Evolutionary conservation across 352 stramenopile species (phyloP), one percentile per base, ranked within the genome.

Genomic region (Phytophthora europaea): DNA sequence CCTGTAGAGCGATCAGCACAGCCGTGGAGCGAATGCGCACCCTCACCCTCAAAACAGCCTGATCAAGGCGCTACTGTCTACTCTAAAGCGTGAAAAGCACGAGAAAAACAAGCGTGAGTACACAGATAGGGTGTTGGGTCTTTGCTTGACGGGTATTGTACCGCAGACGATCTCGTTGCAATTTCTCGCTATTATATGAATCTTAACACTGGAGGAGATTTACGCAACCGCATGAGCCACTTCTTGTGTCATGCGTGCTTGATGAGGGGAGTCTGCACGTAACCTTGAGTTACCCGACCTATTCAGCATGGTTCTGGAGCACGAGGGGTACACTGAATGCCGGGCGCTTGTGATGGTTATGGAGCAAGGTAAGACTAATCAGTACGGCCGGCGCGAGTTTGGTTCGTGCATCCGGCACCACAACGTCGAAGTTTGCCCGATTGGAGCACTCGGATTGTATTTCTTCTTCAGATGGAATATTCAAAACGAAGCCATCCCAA

Each of bases 391-490:
- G 15, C 43, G 43, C 9, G 43, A 50, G 18, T 50, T 50, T 22
- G 43, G 43, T 5, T 50, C 43, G 12, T 50, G 16, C 10, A 65
- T 65, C 36, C 31, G 58, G 23, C 58, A 56, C 20, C 5, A 2
- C 3, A 65, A 65, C n/a, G 58, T 55, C 3, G 43, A 65, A 22
- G 28, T 28, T 45, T 65, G 43, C 18, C 58, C 58, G 16, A 40
- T 65, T 43, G 58, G 28, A 28, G 40, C 43, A 31, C 40, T 65
- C 10, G n/a, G n/a, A n/a, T n/a, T n/a, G n/a, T n/a, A n/a, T n/a
- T n/a, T n/a, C n/a, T n/a, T n/a, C n/a, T n/a, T n/a, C n/a, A n/a
- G n/a, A n/a, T n/a, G n/a, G n/a, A n/a, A n/a, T n/a, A n/a, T n/a
- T n/a, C n/a, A n/a, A n/a, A n/a, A n/a, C n/a, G n/a, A 65, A 55